phyloP scores from a whole-genome alignment of 768 basidiomycete species.

The Mycena filopes region DNA sequence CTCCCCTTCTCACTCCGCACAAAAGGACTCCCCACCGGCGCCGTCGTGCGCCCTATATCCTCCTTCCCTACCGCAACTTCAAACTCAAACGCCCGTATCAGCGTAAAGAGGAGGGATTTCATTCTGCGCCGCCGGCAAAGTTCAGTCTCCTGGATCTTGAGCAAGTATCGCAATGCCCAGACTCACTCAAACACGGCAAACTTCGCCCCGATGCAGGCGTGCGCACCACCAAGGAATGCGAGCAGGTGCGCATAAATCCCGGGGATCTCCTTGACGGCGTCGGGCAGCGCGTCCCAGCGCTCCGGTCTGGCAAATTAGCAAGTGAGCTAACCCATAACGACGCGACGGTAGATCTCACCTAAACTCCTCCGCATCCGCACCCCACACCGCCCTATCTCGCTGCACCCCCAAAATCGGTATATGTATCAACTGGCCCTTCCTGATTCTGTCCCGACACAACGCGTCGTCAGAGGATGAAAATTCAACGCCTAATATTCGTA shows the following conservation, averaged over 20 bases:
- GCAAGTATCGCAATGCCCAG: too few relatives aligned
- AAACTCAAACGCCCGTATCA: conserved; percentile 27
- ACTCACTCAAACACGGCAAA: background rate
- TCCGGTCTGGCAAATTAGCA: conserved; percentile 54
- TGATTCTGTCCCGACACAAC: conserved; percentile 14
- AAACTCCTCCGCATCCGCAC: conserved; percentile 56
- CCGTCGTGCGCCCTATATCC: conserved; percentile 13
- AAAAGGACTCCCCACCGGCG: conserved; percentile 18
- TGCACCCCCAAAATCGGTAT: conserved; percentile 44
- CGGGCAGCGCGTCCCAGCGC: conserved; percentile 50
- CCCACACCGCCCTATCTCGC: conserved; percentile 52
- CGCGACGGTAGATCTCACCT: too few relatives aligned
- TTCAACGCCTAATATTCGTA: too few relatives aligned
- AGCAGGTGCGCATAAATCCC: conserved; percentile 52
- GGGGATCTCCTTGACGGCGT: conserved; percentile 42
- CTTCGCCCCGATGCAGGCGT: conserved; percentile 47
- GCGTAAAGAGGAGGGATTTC: conserved; percentile 23
- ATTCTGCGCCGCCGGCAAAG: background rate
- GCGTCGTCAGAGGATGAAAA: too few relatives aligned
- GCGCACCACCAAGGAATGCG: conserved; percentile 56
- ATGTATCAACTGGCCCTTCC: conserved; percentile 11
- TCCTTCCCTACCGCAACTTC: conserved; percentile 16
- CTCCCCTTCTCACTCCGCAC: conserved; percentile 10
- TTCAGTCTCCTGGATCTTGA: conserved; percentile 2
- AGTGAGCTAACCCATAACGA: too few relatives aligned